Base-by-base conservation (phyloP, 768 basidiomycete genomes). In the Tulasnella sp. region DNA sequence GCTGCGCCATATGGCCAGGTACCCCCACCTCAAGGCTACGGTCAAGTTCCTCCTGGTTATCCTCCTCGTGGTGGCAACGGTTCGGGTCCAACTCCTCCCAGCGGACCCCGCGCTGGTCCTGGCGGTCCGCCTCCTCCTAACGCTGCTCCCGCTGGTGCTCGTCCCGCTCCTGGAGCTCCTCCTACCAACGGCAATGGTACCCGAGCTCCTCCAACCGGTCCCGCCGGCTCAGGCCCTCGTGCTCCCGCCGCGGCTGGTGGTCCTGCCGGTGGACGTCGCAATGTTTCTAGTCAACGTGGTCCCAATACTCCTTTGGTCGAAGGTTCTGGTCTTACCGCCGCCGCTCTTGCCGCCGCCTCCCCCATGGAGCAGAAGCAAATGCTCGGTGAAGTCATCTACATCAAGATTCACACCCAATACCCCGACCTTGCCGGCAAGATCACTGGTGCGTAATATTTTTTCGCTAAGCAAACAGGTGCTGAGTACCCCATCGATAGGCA, bases 351-450 rank as follows among this genome's bases (percentile, higher is more conserved):
- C 52, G 84, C 78, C 74, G 87, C 87, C 29, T 81, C 85, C 64
- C 87, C 88, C 40, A 83, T 84, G 80, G 96, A 98, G 81, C 95
- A 98, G 87, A 99, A 99, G 85, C 97, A 99, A 81, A 94, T 98
- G 90, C 85, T 99, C 64, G 97, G 97, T 76, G 97, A 99, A 82
- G 88, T 91, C 66, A 88, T 98, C 76, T 98, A 98, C 83, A 89
- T 96, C 86, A 90, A 88, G 79, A 95, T 98, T 75, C 86, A 84
- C 72, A 78, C 81, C 91, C 94, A 89, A 72, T 90, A 98, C 77
- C 93, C 95, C 72, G 95, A 96, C 26, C 84, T 97, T 79, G 95
- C 97, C 75, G 97, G 97, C 74, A 98, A 98, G 86, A 97, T 98
- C 80, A 98, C 95, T 59, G 95, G 94, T 75, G 32, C 16, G 47